Evolutionary conservation across 2,329 filamentous ascomycete species (phyloP).

Genomic region (Aspergillus vadensis): DNA sequence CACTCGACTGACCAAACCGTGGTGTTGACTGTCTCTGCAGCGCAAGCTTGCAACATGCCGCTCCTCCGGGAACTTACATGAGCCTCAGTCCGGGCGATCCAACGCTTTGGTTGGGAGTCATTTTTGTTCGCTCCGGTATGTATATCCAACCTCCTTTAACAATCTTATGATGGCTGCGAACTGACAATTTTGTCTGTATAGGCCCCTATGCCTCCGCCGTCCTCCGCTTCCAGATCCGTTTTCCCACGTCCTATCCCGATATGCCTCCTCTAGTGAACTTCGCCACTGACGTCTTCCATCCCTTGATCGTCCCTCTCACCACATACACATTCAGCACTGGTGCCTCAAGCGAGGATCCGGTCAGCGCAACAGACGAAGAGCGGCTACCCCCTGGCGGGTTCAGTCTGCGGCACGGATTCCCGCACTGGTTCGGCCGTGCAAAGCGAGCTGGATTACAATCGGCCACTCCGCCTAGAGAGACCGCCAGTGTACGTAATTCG

Average conservation of each 20-base stretch:
- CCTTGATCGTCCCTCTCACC: slow-evolving; percentile 87
- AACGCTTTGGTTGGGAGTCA: slow-evolving; percentile 81
- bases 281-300: slow-evolving; percentile 91
- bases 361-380: slow-evolving; percentile 81
- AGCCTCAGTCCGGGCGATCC: slow-evolving; percentile 79
- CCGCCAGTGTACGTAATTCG: slow-evolving; percentile 43
- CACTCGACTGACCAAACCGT: background rate
- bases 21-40: slow-evolving; percentile 48
- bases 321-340: slow-evolving; percentile 90
- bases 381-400: slow-evolving; percentile 85
- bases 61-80: slow-evolving; percentile 84
- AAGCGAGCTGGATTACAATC: slow-evolving; percentile 46
- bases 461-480: slow-evolving; percentile 43
- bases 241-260: slow-evolving; percentile 76
- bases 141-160: background rate
- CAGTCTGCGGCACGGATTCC: slow-evolving; percentile 86
- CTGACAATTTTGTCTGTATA: slow-evolving; percentile 38
- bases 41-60: slow-evolving; percentile 76
- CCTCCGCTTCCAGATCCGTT: slow-evolving; percentile 86
- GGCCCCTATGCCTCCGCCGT: slow-evolving; percentile 87
- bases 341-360: slow-evolving; percentile 71
- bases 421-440: slow-evolving; percentile 77
- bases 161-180: background rate
- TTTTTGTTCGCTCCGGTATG: slow-evolving; percentile 86
- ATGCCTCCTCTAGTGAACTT: slow-evolving; percentile 85